phyloP scores from a whole-genome alignment of 805 yeast genomes.

The Ogataea haglerorum region DNA sequence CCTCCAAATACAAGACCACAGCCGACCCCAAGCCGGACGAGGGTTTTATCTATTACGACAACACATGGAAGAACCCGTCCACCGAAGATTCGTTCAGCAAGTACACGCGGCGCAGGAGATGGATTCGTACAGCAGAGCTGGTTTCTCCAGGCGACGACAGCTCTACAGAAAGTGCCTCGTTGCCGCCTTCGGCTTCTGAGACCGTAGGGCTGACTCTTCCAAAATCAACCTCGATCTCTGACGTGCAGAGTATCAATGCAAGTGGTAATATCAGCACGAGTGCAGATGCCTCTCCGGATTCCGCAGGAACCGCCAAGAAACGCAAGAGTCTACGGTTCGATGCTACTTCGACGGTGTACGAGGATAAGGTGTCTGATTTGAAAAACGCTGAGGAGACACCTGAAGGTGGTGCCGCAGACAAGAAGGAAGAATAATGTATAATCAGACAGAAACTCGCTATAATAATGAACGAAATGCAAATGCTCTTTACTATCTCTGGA shows the following conservation, averaged over 20 bases:
- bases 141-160: constrained; percentile 36
- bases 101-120: constrained; percentile 90
- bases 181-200: constrained; percentile 11
- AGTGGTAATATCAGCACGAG: constrained; percentile 23
- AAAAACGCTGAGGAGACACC: background rate
- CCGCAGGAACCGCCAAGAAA: constrained; percentile 13
- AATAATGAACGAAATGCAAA: background rate
- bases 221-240: constrained; percentile 14
- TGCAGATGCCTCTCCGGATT: constrained; percentile 5
- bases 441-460: constrained; percentile 2
- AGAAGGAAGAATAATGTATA: constrained; percentile 5
- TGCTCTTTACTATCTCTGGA: constrained; percentile 10
- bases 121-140: constrained; percentile 93
- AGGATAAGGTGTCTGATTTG: constrained; percentile 6
- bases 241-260: constrained; percentile 24
- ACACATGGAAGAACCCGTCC: constrained; percentile 89
- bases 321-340: constrained; percentile 31
- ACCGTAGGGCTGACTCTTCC: constrained; percentile 12
- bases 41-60: constrained; percentile 86
- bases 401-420: background rate
- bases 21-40: constrained; percentile 77
- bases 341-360: constrained; percentile 16
- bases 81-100: constrained; percentile 85
- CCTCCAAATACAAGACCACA: constrained; percentile 53
- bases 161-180: background rate